phyloP scores from a whole-genome alignment of 2,329 filamentous ascomycete genomes.

The Botrytis medusae region DNA sequence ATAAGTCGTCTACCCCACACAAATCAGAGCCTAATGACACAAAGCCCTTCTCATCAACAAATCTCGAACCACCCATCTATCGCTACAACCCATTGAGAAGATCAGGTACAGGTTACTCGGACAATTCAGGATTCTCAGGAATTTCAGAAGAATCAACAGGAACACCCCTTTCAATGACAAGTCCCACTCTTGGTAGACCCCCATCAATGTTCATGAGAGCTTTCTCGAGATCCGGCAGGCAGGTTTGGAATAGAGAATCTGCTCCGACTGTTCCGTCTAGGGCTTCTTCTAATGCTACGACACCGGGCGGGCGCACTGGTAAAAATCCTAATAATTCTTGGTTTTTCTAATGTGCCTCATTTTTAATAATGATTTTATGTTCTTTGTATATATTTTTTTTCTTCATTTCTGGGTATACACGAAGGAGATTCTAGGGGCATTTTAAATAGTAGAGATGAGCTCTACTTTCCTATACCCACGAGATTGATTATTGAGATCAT shows the following conservation, averaged over 20 bases:
- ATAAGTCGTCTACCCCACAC: not conserved
- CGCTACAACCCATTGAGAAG: not conserved
- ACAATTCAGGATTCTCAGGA: not conserved
- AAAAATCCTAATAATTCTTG: not conserved
- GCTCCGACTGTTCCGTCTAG: not conserved
- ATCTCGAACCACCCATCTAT: not conserved
- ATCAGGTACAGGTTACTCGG: not conserved
- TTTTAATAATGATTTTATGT: not conserved
- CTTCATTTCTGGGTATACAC: not conserved
- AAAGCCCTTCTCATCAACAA: not conserved
- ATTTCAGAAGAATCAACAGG: not conserved
- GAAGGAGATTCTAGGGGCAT: not conserved
- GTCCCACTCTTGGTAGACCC: not conserved
- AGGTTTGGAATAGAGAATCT: not conserved
- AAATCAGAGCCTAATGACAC: not conserved
- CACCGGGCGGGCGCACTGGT: not conserved
- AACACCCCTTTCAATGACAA: not conserved
- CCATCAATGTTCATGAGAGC: not conserved
- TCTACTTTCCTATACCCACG: not conserved
- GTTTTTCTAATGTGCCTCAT: not conserved
- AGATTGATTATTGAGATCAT: not conserved
- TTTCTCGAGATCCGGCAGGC: not conserved
- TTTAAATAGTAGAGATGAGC: not conserved
- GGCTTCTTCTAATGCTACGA: not conserved
- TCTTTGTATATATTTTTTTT: not conserved